Evolutionary conservation across 805 yeast genomes (phyloP).

Genomic region (Pichia rugopelliculosa): DNA sequence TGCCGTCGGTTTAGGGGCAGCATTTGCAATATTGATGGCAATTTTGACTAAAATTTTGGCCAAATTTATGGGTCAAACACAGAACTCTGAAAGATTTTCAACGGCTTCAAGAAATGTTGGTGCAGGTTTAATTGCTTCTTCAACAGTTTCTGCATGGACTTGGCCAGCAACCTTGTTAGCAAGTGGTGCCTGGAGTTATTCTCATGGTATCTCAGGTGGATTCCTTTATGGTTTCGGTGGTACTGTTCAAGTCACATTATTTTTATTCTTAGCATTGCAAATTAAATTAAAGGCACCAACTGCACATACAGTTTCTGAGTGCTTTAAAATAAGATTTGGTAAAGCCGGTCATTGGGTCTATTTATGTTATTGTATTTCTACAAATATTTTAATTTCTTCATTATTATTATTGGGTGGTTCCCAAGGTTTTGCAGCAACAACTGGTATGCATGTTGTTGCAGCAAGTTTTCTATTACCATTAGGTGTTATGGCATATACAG

Average conservation of each 20-base stretch:
- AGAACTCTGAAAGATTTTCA: constrained; percentile 35
- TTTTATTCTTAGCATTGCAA: constrained; percentile 32
- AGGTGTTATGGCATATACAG: constrained; percentile 42
- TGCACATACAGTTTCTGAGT: constrained; percentile 37
- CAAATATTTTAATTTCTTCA: constrained; percentile 32
- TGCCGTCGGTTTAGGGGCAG: constrained; percentile 37
- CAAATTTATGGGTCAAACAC: constrained; percentile 31
- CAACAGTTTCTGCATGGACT: constrained; percentile 41
- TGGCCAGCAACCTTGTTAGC: constrained; percentile 37
- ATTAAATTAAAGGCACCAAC: constrained; percentile 36
- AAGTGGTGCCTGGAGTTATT: constrained; percentile 34
- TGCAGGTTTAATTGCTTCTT: constrained; percentile 36
- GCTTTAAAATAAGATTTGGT: constrained; percentile 34
- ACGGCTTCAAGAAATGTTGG: constrained; percentile 36
- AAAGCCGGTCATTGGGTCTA: constrained; percentile 30
- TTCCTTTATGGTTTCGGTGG: constrained; percentile 33
- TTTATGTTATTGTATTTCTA: constrained; percentile 30
- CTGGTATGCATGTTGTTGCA: constrained; percentile 42
- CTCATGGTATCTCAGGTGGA: constrained; percentile 35
- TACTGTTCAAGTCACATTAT: constrained; percentile 31
- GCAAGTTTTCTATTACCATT: constrained; percentile 39
- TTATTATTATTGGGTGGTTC: constrained; percentile 35
- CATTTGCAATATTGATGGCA: constrained; percentile 38
- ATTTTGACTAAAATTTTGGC: constrained; percentile 31
- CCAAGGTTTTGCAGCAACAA: constrained; percentile 33